phyloP scores from a whole-genome alignment of 2,329 filamentous ascomycete genomes.

The Metarhizium album region DNA sequence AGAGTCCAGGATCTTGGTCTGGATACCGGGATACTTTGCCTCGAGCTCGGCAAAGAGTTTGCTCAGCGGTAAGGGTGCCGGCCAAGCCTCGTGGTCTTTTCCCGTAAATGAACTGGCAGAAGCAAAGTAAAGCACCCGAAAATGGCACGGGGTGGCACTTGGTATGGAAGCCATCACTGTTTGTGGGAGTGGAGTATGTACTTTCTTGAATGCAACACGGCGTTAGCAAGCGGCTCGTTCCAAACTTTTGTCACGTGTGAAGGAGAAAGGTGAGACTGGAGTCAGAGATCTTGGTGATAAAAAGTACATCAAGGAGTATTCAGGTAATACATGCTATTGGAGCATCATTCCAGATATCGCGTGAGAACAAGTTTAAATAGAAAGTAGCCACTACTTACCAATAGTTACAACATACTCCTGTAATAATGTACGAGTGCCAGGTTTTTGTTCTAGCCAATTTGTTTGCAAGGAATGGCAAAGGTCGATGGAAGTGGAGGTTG shows the following conservation, averaged over 20 bases:
- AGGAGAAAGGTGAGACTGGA: conserved; percentile 16
- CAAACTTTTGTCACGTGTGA: conserved; percentile 1
- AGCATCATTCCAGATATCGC: conserved; percentile 42
- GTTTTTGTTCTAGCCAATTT: background rate
- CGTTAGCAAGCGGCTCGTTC: conserved; percentile 1
- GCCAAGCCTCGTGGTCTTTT: conserved; percentile 54
- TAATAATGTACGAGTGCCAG: background rate
- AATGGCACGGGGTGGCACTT: conserved; percentile 51
- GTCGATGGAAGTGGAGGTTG: background rate
- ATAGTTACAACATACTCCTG: background rate
- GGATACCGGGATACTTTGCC: conserved; percentile 58
- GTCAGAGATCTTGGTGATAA: conserved; percentile 66
- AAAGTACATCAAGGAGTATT: conserved; percentile 44
- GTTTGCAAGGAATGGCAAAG: background rate
- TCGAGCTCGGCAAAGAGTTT: conserved; percentile 60
- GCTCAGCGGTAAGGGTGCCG: conserved; percentile 52
- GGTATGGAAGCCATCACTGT: conserved; percentile 25
- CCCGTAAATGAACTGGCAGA: conserved; percentile 59
- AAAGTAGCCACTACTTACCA: background rate
- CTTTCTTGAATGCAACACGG: background rate
- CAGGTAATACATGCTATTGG: conserved; percentile 50
- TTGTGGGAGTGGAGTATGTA: background rate
- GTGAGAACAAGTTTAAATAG: too few species aligned
- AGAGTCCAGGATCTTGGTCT: conserved; percentile 54
- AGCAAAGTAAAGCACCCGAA: conserved; percentile 76